A percentile compares a stretch with the other conserved stretches of the same genome.
Conservation (phyloP, 2,329 filamentous ascomycete genomes). For the Fusarium ramigenum region DNA sequence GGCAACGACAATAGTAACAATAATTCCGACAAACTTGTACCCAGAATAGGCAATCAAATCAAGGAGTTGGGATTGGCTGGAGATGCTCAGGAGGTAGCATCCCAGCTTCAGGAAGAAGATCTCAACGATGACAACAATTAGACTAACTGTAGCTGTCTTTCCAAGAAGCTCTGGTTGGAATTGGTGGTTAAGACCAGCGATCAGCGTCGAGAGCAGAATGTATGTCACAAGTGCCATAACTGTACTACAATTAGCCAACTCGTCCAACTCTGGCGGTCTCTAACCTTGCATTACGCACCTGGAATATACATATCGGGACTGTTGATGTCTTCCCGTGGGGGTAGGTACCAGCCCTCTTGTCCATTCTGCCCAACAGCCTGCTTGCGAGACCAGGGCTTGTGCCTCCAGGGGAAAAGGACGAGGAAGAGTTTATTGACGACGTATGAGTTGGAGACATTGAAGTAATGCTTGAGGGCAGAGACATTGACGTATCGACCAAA, state of each 20-base stretch:
- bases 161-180: slow-evolving; percentile 96
- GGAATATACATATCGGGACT: slow-evolving; percentile 99
- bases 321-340: slow-evolving; percentile 94
- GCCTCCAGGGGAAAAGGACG: slow-evolving; percentile 96
- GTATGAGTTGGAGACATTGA: slow-evolving; percentile 98
- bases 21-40: slow-evolving; percentile 98
- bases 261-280: too few relatives aligned
- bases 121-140: slow-evolving; percentile 85
- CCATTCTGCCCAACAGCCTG: slow-evolving; percentile 77
- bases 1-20: slow-evolving; percentile 82
- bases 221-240: slow-evolving; percentile 98
- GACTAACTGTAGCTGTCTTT: slow-evolving; percentile 84
- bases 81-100: slow-evolving; percentile 93
- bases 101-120: slow-evolving; percentile 91
- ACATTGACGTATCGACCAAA: slow-evolving; percentile 85
- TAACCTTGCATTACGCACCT: slow-evolving; percentile 48
- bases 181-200: slow-evolving; percentile 87
- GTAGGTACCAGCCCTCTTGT: slow-evolving; percentile 81
- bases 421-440: slow-evolving; percentile 92
- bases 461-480: slow-evolving; percentile 95
- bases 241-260: slow-evolving; percentile 38
- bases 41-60: slow-evolving; percentile 96
- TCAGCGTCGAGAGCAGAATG: slow-evolving; percentile 89
- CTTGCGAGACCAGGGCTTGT: slow-evolving; percentile 96
- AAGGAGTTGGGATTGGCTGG: slow-evolving; percentile 90